phyloP scores from a whole-genome alignment of 2,329 filamentous ascomycete species.

The Diplodia corticola region DNA sequence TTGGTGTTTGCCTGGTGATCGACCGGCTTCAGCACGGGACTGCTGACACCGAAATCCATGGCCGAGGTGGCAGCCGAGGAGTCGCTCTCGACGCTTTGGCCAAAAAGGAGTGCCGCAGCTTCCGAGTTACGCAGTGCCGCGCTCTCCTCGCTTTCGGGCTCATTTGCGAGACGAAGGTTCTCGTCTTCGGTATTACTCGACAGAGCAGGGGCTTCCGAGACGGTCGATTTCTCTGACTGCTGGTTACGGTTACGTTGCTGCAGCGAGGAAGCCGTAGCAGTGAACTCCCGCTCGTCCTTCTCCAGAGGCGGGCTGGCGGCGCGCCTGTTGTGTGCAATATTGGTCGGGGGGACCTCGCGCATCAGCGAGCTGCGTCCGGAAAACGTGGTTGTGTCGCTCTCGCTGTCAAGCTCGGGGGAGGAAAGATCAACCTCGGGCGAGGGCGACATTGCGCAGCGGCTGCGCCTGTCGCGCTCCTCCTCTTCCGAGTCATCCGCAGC shows the following conservation, averaged over 20 bases:
- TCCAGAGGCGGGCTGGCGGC: slow-evolving; percentile 87
- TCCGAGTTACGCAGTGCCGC: slow-evolving; percentile 53
- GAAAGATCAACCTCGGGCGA: slow-evolving; percentile 94
- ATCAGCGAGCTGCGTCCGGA: slow-evolving; percentile 45
- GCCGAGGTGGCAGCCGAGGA: not conserved
- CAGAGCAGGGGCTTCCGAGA: slow-evolving; percentile 41
- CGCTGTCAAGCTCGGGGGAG: slow-evolving; percentile 81
- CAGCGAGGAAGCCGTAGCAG: slow-evolving; percentile 86
- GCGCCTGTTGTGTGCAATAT: slow-evolving; percentile 61
- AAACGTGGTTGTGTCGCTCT: slow-evolving; percentile 60
- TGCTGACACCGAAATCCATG: slow-evolving; percentile 39
- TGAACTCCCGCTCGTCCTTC: slow-evolving; percentile 95
- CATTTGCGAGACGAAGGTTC: slow-evolving; percentile 38
- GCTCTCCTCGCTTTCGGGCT: slow-evolving; percentile 50
- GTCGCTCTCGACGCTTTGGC: slow-evolving; percentile 34
- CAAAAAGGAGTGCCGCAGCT: slow-evolving; percentile 52
- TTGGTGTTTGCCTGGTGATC: slow-evolving; percentile 33
- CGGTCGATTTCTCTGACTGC: slow-evolving; percentile 38
- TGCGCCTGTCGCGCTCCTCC: slow-evolving; percentile 59
- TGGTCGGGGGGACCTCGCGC: slow-evolving; percentile 31
- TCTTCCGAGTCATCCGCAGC: slow-evolving; percentile 63
- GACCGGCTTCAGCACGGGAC: slow-evolving; percentile 47
- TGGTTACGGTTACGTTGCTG: slow-evolving; percentile 57
- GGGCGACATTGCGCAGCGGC: slow-evolving; percentile 71
- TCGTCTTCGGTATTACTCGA: slow-evolving; percentile 37